Evolutionary conservation across 148 eudicot genomes (phyloP), one percentile per base, ranked within the genome.

Genomic region (Chenopodium album): DNA sequence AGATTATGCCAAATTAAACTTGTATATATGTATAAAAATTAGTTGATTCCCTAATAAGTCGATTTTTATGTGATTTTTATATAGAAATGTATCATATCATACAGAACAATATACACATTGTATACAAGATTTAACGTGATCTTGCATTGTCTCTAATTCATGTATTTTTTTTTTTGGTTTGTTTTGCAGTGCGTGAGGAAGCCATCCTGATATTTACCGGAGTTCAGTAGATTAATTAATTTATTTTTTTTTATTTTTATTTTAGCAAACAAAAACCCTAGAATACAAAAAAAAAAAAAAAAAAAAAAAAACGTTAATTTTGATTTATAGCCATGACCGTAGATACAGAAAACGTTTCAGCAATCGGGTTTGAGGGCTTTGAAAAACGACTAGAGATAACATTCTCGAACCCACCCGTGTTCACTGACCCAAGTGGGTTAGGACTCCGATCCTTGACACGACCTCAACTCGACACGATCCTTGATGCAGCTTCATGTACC

Each of bases 321-420:
- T 13, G 54, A 48, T 48, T 48, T 48, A 2, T 12, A 78, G 47
- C 26, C 41, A 83, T 83, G 85, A 67, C 79, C 52, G 59, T 73
- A 9, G 56, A 12, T 64, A 23, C 56, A 10, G 77, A 79, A 11
- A 74, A 74, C 76, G 79, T 79, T 54, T 86, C 92, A 14, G 83
- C 89, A 34, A 90, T 87, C 28, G 92, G 89, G 72, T 90, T 90
- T 44, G 92, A 90, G 78, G 92, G 92, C 66, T 90, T 86, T 37
- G 92, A 90, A 79, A 88, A 90, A 73, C 85, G 92, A 34, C 84
- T 90, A 11, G 92, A 90, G 50, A 87, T 90, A 22, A 48, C 84
- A 22, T 90, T 90, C 63, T 84, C 78, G 2, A 56, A 79, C 34
- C 85, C 89, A 23, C 83, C 88, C 11, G 12, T 90, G 0, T 87